Percentiles rank a stretch among this genome's conserved stretches.
Conservation (phyloP, 2,329 filamentous ascomycete genomes). For the Achaetomium macrosporum region DNA sequence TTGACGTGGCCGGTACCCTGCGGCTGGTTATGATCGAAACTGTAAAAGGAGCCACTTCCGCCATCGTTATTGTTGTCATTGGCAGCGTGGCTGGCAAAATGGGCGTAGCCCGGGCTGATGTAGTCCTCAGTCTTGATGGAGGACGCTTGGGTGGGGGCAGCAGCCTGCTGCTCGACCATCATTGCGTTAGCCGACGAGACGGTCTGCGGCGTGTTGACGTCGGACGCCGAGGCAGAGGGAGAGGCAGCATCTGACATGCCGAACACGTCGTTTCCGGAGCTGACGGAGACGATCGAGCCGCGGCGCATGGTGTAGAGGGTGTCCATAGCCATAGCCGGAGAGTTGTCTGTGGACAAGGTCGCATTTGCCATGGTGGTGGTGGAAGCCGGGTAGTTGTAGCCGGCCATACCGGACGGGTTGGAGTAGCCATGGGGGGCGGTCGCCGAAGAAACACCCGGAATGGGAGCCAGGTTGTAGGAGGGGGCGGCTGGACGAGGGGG, state of each 20-base stretch:
- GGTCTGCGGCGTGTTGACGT: neutral
- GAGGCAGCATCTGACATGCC: neutral
- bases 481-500: neutral
- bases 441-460: neutral
- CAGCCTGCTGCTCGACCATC: neutral
- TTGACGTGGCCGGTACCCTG: neutral
- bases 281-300: neutral
- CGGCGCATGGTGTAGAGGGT: neutral
- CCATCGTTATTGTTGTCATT: too few species aligned
- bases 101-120: neutral
- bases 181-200: neutral
- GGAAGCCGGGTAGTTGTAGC: neutral
- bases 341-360: neutral
- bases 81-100: too few species aligned
- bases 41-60: neutral
- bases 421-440: constrained; percentile 2
- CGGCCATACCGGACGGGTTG: neutral
- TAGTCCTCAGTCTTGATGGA: neutral
- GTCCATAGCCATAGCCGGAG: neutral
- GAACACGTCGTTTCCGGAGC: neutral
- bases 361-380: neutral
- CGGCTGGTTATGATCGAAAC: neutral
- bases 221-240: neutral
- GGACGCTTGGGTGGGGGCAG: neutral
- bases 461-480: constrained; percentile 2